Percentiles rank a stretch among this genome's conserved stretches.
Conservation (phyloP, 2,329 filamentous ascomycete genomes). For the Aspergillus fischeri region DNA sequence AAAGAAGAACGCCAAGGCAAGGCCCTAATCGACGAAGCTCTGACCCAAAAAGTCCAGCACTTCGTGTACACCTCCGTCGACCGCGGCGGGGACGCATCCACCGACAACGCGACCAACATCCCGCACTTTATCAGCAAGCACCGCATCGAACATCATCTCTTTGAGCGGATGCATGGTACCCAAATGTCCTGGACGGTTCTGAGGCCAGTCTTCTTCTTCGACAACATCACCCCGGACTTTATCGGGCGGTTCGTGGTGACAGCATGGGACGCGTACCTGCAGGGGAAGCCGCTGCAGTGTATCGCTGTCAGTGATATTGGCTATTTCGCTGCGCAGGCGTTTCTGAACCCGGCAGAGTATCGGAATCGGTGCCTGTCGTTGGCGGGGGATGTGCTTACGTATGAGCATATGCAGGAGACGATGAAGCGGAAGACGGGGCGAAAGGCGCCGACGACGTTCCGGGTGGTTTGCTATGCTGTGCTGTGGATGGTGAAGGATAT, state of each 20-base stretch:
- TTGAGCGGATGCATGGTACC: conserved; percentile 40
- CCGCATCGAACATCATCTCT: conserved; percentile 59
- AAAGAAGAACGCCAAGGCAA: conserved; percentile 55
- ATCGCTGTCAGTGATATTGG: conserved; percentile 50
- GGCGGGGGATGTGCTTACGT: conserved; percentile 51
- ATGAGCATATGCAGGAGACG: conserved; percentile 41
- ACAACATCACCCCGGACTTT: conserved; percentile 49
- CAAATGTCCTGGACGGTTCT: conserved; percentile 59
- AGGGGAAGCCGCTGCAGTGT: conserved; percentile 43
- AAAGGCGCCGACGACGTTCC: conserved; percentile 34
- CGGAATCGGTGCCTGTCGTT: conserved; percentile 34
- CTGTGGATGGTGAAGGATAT: background rate
- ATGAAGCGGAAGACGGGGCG: conserved; percentile 47
- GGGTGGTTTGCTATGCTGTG: conserved; percentile 32
- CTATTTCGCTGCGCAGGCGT: conserved; percentile 47
- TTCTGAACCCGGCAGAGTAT: conserved; percentile 44
- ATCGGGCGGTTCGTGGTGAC: conserved; percentile 48
- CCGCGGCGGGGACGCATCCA: conserved; percentile 54
- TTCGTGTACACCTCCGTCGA: conserved; percentile 65
- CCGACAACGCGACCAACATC: conserved; percentile 51
- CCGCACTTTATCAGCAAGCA: conserved; percentile 62
- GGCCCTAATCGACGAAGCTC: conserved; percentile 53
- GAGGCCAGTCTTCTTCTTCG: conserved; percentile 60
- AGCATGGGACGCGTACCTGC: conserved; percentile 36
- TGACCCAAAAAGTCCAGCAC: conserved; percentile 53